Evolutionary conservation across 208 protist species (phyloP).

Genomic region (Trypanosoma caninum): DNA sequence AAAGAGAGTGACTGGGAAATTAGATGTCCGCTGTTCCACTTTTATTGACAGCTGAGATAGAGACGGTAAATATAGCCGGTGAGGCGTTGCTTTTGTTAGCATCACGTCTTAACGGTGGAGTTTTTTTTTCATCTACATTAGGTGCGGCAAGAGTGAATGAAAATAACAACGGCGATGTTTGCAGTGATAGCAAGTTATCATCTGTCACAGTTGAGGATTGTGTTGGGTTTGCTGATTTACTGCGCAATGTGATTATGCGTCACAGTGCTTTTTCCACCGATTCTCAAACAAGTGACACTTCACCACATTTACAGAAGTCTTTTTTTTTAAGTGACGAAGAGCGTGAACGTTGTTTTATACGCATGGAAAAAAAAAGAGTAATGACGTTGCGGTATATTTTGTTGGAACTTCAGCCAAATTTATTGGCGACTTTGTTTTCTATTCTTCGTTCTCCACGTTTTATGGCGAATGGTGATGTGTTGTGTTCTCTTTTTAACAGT

Average conservation of each 20-base stretch:
- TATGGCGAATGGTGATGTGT: conserved; percentile 12
- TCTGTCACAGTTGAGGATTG: conserved; percentile 11
- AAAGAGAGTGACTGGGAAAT: background rate
- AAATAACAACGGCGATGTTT: background rate
- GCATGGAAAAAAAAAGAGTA: background rate
- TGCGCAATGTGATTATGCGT: conserved; percentile 3
- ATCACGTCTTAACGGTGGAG: conserved; percentile 8
- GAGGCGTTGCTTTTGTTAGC: conserved; percentile 12
- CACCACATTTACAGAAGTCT: background rate
- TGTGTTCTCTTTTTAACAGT: conserved; percentile 13
- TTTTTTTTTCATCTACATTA: background rate
- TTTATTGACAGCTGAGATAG: conserved; percentile 3
- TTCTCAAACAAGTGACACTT: background rate
- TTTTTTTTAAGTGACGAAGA: background rate
- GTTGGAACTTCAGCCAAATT: conserved; percentile 16
- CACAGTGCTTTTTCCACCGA: background rate
- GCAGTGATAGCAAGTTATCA: background rate
- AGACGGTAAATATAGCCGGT: conserved; percentile 1
- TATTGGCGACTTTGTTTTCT: conserved; percentile 17
- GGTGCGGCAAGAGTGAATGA: background rate
- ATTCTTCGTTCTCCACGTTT: conserved; percentile 19
- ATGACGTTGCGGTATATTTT: conserved; percentile 8
- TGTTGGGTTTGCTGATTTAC: conserved; percentile 4
- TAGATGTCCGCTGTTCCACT: background rate
- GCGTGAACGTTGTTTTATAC: background rate